Evolutionary conservation across 1,284 basidiomycete genomes (phyloP), one percentile per base, ranked within the genome.

Genomic region (Hemileia vastatrix): DNA sequence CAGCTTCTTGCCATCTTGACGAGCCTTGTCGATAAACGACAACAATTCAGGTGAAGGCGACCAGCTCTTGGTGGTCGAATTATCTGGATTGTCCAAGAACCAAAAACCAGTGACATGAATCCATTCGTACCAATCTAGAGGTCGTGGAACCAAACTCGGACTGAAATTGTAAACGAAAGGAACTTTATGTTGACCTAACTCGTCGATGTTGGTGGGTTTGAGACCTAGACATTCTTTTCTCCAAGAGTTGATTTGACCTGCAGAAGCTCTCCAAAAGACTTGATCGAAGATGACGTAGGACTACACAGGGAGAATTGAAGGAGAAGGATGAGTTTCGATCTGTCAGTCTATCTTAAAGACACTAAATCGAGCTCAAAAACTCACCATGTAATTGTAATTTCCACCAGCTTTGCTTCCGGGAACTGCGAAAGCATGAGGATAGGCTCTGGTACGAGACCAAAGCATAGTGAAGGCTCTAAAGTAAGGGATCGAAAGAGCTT

Each of bases 91-190:
- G 66, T 90, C 87, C 54, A 95, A 81, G 82, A 91, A 92, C 92
- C 92, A 96, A 77, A 93, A 95, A 4, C 91, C 93, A 54, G 91
- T 94, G 1, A 95, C 85, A 57, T 89, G 86, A 66, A 96, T 95
- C 90, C 92, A 95, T 76, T 97, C 92, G 6, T 90, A 89, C 94
- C 94, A 98, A 75, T 98, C 94, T 58, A 95, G 77, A 3, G 92
- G 92, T 19, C 85, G 88, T 5, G 90, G 90, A 9, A 94, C 88
- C 23, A 61, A 33, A 21, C n/a, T 11, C 13, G 59, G 45, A 72
- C 89, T 93, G 75, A 97, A 97, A 76, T 96, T 97, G 78, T 98
- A 98, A 55, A 98, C 78, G 80, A 98, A 97, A 1, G 94, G 94
- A 50, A 94, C 88, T 78, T 91, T 93, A 78, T 96, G 90, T 57